Base-by-base conservation (phyloP, 306 rosid genomes). In the Vigna hirtella region DNA sequence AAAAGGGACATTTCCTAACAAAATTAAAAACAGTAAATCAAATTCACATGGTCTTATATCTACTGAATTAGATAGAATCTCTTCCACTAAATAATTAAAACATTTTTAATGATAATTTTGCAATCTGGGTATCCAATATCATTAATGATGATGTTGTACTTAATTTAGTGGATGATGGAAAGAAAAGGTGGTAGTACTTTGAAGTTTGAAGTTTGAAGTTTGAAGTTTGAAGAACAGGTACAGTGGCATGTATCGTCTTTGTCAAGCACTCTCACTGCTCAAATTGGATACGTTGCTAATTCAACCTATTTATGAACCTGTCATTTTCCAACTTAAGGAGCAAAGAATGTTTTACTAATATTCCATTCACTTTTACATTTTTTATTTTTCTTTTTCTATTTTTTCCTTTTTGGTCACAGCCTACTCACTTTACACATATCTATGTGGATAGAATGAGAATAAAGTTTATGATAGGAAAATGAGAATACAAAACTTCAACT, bases 1-100 rank as follows among this genome's bases (percentile, higher is more conserved):
- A 77, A 66, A 77, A 77, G 49, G 74, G 79, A 77, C 58, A 53
- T 66, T 36, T 22, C 73, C 7, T 40, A 40, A 52, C 8, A 52
- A 77, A 52, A 66, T 18, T 22, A 6, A 24, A 65, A 15, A 43
- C 8, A 45, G 13, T 63, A 13, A 67, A 42, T 67, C 36, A n/a
- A 78, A 57, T 48, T 4, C 32, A 28, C 32, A 28, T 28, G 32
- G 4, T 28, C 32, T 28, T 3, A 28, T 30, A 30, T 30, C 34
- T 30, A 30, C 34, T 4, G 0, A 30, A 30, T 30, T 28, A 28
- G 3, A 28, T 28, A 2, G 2, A 20, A 20, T 20, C 22, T 20
- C 22, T 20, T 20, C 22, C 22, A 20, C 22, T 0, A 1, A 20
- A 20, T 20, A 20, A 20, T 20, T 20, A 20, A 6, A 40, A 62